phyloP scores from a whole-genome alignment of 2,329 filamentous ascomycete species.

The Fusarium algeriense region DNA sequence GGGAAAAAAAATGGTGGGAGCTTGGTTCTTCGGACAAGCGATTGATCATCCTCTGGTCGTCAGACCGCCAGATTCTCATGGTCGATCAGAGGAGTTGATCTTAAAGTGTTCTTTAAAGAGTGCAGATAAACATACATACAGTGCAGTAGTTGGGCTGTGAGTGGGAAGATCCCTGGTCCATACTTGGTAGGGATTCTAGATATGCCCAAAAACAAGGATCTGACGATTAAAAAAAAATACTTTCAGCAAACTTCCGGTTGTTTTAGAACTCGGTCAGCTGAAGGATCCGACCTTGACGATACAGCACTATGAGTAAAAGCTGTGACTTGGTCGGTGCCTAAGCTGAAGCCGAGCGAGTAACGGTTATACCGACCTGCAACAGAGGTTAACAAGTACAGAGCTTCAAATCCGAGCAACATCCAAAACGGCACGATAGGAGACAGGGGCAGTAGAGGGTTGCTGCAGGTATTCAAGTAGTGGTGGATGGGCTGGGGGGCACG shows the following conservation, averaged over 20 bases:
- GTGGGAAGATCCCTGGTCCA: slow-evolving; percentile 1
- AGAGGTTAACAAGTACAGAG: slow-evolving; percentile 14
- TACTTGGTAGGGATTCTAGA: slow-evolving; percentile 5
- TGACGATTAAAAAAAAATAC: neutral
- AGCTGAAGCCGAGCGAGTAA: slow-evolving; percentile 27
- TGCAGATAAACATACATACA: neutral
- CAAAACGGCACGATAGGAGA: slow-evolving; percentile 20
- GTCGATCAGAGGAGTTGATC: slow-evolving; percentile 34
- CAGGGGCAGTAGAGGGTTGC: slow-evolving; percentile 30
- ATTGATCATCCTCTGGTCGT: slow-evolving; percentile 30
- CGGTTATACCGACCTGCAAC: slow-evolving; percentile 4
- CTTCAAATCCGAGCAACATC: slow-evolving; percentile 12
- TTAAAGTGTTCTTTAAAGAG: neutral
- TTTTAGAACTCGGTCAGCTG: slow-evolving; percentile 34
- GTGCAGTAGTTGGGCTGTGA: neutral
- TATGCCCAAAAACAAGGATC: slow-evolving; percentile 6
- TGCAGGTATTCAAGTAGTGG: slow-evolving; percentile 27
- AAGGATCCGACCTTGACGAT: slow-evolving; percentile 12
- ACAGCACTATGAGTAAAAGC: slow-evolving; percentile 10
- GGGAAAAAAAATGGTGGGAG: neutral
- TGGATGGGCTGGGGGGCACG: slow-evolving; percentile 6
- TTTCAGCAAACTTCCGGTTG: slow-evolving; percentile 12
- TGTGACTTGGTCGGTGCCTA: slow-evolving; percentile 32
- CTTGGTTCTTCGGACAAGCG: neutral
- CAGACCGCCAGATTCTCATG: slow-evolving; percentile 33